phyloP scores from a whole-genome alignment of 495 filamentous ascomycete genomes.

The Daldinia bambusicola region DNA sequence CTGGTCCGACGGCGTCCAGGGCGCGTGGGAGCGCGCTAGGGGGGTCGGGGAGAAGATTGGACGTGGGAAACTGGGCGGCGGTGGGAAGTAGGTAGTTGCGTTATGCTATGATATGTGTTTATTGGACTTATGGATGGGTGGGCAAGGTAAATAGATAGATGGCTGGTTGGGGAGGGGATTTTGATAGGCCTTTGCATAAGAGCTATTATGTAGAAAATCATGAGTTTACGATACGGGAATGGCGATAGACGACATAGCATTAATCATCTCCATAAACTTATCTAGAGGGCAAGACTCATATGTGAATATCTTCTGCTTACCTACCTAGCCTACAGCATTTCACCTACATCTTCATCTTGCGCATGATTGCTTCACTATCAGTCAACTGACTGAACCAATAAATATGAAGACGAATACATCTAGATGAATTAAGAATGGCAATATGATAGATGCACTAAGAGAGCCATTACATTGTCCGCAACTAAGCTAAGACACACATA shows the following conservation, averaged over 20 bases:
- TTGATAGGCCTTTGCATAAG: neutral
- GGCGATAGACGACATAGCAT: neutral
- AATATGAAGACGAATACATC: neutral
- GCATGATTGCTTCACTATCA: neutral
- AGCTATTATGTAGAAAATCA: neutral
- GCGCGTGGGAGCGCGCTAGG: slow-evolving; percentile 2
- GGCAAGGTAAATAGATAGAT: neutral
- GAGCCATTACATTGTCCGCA: neutral
- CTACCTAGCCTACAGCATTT: too few species aligned
- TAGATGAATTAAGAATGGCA: neutral
- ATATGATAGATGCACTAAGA: neutral
- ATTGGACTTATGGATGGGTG: too few species aligned
- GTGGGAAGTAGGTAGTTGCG: neutral
- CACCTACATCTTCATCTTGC: neutral
- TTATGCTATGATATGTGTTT: neutral
- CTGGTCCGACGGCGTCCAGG: slow-evolving; percentile 27
- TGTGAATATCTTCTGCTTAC: neutral
- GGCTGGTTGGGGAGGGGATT: neutral
- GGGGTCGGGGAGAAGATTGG: slow-evolving; percentile 4
- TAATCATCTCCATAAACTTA: neutral
- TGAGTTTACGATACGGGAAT: neutral
- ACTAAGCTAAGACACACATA: neutral
- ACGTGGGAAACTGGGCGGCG: neutral
- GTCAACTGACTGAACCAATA: neutral
- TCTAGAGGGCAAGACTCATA: neutral